Evolutionary conservation across 176 grass and related monocot genomes (phyloP).

Genomic region (Zoysia pacifica): DNA sequence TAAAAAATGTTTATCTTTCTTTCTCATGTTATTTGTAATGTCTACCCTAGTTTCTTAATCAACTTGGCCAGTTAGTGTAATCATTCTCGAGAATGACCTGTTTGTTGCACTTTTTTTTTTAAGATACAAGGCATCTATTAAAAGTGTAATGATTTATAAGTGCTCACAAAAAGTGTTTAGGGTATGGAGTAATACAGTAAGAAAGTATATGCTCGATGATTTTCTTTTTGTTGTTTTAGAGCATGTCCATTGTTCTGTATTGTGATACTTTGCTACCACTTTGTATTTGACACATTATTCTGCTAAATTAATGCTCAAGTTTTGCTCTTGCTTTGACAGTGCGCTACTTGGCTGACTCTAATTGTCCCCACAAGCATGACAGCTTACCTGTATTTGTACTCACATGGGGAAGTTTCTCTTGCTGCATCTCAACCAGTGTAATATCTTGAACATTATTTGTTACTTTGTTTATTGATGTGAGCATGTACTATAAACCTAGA

Average conservation of each 20-base stretch:
- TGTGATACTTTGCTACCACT: background rate
- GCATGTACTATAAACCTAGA: slow-evolving; percentile 5
- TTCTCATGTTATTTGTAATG: too few species aligned
- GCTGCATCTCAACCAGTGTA: slow-evolving; percentile 97
- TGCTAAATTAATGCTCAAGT: background rate
- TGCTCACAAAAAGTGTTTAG: too few species aligned
- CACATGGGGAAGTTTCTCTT: slow-evolving; percentile 90
- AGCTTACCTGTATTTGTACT: slow-evolving; percentile 94
- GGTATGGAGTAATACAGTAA: too few species aligned
- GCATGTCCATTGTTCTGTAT: slow-evolving; percentile 20
- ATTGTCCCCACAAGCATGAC: slow-evolving; percentile 97
- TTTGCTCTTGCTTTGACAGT: slow-evolving; percentile 57
- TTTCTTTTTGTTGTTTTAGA: background rate
- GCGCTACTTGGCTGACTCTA: slow-evolving; percentile 94
- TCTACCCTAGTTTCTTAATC: too few species aligned
- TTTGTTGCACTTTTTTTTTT: too few species aligned
- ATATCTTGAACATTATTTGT: slow-evolving; percentile 55
- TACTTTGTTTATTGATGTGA: slow-evolving; percentile 21
- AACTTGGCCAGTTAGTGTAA: too few species aligned
- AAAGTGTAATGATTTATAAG: too few species aligned
- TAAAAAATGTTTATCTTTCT: too few species aligned
- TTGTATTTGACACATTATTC: slow-evolving; percentile 21
- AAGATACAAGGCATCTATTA: too few species aligned
- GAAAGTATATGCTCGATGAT: background rate
- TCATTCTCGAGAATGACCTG: too few species aligned